Conservation (phyloP, 345 rosid species). For the Boechera retrofracta region DNA sequence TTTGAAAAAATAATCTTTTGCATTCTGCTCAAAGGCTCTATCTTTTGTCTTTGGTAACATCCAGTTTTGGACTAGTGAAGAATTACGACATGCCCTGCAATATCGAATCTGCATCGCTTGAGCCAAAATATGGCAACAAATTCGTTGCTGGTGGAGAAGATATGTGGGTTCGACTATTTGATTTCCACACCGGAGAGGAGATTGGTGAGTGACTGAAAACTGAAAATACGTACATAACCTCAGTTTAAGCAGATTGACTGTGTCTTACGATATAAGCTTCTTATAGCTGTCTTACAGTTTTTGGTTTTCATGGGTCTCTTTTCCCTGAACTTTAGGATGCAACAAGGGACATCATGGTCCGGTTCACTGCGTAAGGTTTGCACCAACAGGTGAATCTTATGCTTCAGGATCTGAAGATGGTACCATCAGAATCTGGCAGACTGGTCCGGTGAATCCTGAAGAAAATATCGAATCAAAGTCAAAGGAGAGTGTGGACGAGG, state of each 20-base stretch:
- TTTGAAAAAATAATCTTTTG: neutral
- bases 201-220: slow-evolving; percentile 44
- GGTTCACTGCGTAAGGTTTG: slow-evolving; percentile 82
- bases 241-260: neutral
- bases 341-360: slow-evolving; percentile 99
- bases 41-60: slow-evolving; percentile 7
- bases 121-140: slow-evolving; percentile 76
- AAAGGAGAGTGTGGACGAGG: slow-evolving; percentile 45
- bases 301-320: neutral
- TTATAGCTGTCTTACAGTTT: neutral
- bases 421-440: slow-evolving; percentile 64
- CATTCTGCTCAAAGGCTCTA: slow-evolving; percentile 5
- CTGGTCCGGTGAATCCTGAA: slow-evolving; percentile 47
- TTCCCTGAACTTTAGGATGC: slow-evolving; percentile 58
- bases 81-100: slow-evolving; percentile 84
- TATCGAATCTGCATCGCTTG: slow-evolving; percentile 80
- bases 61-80: slow-evolving; percentile 74
- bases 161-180: slow-evolving; percentile 81
- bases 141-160: slow-evolving; percentile 92
- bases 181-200: slow-evolving; percentile 85
- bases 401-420: slow-evolving; percentile 98
- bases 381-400: slow-evolving; percentile 92
- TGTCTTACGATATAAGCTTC: neutral
- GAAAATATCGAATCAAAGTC: slow-evolving; percentile 37
- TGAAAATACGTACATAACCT: neutral